Evolutionary conservation across 2,329 filamentous ascomycete genomes (phyloP).

Genomic region (Fusarium udum): DNA sequence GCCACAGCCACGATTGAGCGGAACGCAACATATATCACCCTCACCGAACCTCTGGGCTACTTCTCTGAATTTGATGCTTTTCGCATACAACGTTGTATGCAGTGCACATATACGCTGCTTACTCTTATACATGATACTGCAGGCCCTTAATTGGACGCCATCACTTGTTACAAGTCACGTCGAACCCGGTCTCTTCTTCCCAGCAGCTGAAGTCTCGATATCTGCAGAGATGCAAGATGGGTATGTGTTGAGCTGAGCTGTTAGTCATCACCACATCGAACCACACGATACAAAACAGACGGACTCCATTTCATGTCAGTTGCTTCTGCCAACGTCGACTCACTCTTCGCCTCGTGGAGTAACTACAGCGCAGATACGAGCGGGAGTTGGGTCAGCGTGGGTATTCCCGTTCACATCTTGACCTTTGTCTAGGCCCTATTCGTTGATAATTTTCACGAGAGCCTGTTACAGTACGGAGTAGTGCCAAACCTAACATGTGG

Average conservation of each 20-base stretch:
- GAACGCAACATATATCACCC: conserved; percentile 11
- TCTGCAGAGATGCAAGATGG: neutral
- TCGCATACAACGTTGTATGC: conserved; percentile 30
- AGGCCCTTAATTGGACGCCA: neutral
- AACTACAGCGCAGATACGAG: conserved; percentile 28
- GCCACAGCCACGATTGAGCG: conserved; percentile 33
- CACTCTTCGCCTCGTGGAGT: neutral
- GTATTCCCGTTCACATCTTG: conserved; percentile 5
- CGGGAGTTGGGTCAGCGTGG: neutral
- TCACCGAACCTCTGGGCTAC: neutral
- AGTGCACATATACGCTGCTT: neutral
- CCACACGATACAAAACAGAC: neutral
- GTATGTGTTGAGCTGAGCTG: neutral
- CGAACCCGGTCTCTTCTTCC: neutral
- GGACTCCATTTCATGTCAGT: neutral
- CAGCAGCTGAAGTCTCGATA: conserved; percentile 2
- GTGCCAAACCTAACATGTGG: conserved; percentile 19
- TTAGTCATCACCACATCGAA: conserved; percentile 11
- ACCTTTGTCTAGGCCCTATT: conserved; percentile 13
- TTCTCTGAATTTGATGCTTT: neutral
- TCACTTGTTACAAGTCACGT: conserved; percentile 6
- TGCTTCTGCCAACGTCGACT: conserved; percentile 1
- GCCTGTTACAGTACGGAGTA: conserved; percentile 13
- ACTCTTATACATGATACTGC: neutral
- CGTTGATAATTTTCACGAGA: conserved; percentile 19